Percentiles rank a stretch among this genome's conserved stretches.
These are phyloP conservation scores for Solanum chaucha DNA, from an alignment of 257 asterid genomes.

Conservation along the genomic window DNA sequence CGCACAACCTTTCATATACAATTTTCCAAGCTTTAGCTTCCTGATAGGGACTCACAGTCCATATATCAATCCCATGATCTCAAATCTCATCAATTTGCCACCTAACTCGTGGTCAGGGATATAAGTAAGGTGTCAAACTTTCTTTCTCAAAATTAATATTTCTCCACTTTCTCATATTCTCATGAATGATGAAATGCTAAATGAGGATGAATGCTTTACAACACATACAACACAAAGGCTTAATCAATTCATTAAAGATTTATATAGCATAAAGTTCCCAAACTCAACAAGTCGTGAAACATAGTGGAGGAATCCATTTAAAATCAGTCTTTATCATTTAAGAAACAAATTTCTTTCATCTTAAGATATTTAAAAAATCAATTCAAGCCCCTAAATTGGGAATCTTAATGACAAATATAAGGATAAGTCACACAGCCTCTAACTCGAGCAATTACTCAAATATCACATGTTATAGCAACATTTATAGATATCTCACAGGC, in stretches of 20 bases:
- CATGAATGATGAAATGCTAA: background rate
- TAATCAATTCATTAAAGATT: too few relatives aligned
- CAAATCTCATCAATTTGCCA: too few relatives aligned
- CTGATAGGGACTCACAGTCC: too few relatives aligned
- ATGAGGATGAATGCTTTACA: background rate
- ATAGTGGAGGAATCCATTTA: background rate
- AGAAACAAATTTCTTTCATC: too few relatives aligned
- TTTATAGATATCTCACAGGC: background rate
- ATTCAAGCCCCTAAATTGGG: background rate
- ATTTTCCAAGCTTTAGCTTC: too few relatives aligned
- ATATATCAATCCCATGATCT: too few relatives aligned
- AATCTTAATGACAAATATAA: too few relatives aligned
- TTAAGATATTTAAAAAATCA: too few relatives aligned
- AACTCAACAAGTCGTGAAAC: background rate
- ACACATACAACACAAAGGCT: background rate
- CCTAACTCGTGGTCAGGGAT: too few relatives aligned
- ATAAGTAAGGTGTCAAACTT: background rate
- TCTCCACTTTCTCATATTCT: background rate
- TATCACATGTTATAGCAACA: background rate
- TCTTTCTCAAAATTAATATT: background rate
- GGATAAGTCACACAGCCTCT: background rate
- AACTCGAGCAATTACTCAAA: background rate
- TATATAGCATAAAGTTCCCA: background rate
- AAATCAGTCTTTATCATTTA: background rate
- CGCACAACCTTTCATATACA: too few relatives aligned